Evolutionary conservation across 1,284 basidiomycete genomes (phyloP).

Genomic region (Moesziomyces antarcticus): DNA sequence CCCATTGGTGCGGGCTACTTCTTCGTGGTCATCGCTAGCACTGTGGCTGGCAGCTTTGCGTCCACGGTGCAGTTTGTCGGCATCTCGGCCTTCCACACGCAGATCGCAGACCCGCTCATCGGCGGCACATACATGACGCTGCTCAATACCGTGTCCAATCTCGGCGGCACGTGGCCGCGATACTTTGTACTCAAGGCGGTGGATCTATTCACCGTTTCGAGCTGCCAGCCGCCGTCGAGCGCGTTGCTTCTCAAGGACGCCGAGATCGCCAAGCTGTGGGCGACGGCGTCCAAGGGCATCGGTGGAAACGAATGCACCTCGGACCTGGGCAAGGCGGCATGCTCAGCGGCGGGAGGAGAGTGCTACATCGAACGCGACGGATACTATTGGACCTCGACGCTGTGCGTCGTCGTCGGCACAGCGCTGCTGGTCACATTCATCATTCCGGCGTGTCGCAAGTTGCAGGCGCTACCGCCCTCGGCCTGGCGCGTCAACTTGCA

Average conservation of each 20-base stretch:
- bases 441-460: constrained; percentile 81
- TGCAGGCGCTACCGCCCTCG: constrained; percentile 73
- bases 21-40: constrained; percentile 79
- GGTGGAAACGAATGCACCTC: constrained; percentile 56
- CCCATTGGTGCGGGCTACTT: constrained; percentile 79
- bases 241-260: constrained; percentile 29
- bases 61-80: constrained; percentile 98
- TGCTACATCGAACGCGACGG: constrained; percentile 90
- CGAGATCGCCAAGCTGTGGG: constrained; percentile 42
- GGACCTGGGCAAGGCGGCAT: constrained; percentile 78
- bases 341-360: constrained; percentile 79
- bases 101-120: constrained; percentile 94
- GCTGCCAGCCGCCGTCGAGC: constrained; percentile 48
- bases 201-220: constrained; percentile 60
- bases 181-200: constrained; percentile 84
- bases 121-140: constrained; percentile 77
- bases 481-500: constrained; percentile 60
- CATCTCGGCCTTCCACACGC: constrained; percentile 96
- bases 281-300: constrained; percentile 25
- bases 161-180: constrained; percentile 97
- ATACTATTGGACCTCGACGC: constrained; percentile 84
- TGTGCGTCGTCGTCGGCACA: constrained; percentile 82
- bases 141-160: constrained; percentile 93
- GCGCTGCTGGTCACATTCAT: constrained; percentile 81
- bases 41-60: constrained; percentile 85